A percentile compares a stretch with the other conserved stretches of the same genome.
phyloP scores from a whole-genome alignment of 495 filamentous ascomycete species.

The Talaromyces stipitatus region DNA sequence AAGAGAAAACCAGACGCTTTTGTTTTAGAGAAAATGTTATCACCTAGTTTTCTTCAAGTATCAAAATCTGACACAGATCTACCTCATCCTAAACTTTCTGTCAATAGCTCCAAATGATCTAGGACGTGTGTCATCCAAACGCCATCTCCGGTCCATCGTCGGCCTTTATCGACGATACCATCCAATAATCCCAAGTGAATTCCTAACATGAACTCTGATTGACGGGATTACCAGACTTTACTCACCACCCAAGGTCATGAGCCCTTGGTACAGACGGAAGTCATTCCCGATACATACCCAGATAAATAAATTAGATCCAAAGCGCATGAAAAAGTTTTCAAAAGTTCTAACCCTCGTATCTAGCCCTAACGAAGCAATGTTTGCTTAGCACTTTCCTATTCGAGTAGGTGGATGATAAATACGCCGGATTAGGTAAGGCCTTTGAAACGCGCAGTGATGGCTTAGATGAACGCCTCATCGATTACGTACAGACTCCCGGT shows the following conservation, averaged over 20 bases:
- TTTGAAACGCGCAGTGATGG: too few relatives aligned
- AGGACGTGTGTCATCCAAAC: background rate
- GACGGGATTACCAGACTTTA: too few relatives aligned
- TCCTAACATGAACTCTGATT: background rate
- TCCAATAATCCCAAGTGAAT: background rate
- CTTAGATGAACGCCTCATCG: too few relatives aligned
- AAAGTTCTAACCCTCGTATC: background rate
- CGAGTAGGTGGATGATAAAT: background rate
- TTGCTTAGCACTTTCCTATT: background rate
- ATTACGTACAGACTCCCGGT: too few relatives aligned
- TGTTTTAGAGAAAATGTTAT: background rate
- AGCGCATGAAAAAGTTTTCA: too few relatives aligned
- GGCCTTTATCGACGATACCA: background rate
- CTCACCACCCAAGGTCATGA: background rate
- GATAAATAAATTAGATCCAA: too few relatives aligned
- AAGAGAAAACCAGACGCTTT: background rate
- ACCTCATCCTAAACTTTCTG: too few relatives aligned
- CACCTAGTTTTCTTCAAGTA: background rate
- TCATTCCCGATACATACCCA: background rate
- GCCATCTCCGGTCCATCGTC: background rate
- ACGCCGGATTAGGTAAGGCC: too few relatives aligned
- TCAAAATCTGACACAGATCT: background rate
- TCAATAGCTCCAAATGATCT: too few relatives aligned
- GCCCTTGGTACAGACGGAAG: background rate
- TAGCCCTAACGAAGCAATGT: background rate